These are phyloP conservation scores for Aquilaria agallochum DNA, from an alignment of 441 rosid genomes.

Conservation along the genomic window DNA sequence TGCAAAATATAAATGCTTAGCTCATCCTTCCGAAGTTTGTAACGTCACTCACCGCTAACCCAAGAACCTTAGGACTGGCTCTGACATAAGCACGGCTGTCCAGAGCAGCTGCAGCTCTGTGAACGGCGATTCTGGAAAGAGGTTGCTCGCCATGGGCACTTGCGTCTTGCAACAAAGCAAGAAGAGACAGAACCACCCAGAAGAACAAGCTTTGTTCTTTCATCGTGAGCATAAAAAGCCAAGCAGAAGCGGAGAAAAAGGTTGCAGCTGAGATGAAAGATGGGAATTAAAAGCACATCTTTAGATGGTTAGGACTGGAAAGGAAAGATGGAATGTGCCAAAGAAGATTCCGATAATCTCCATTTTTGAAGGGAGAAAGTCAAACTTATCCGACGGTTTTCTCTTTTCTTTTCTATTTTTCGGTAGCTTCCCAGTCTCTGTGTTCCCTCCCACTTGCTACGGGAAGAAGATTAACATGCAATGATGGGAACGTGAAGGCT, in stretches of 20 bases:
- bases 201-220: slow-evolving; percentile 24
- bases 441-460: no score
- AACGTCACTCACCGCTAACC: slow-evolving; percentile 37
- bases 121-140: slow-evolving; percentile 57
- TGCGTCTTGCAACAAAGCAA: slow-evolving; percentile 35
- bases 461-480: no score
- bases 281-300: not conserved
- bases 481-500: no score
- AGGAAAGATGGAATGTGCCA: slow-evolving; percentile 4
- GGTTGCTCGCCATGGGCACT: slow-evolving; percentile 62
- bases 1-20: no score
- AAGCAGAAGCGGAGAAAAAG: not conserved
- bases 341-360: slow-evolving; percentile 6
- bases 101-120: slow-evolving; percentile 34
- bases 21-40: no score
- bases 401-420: no score
- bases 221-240: slow-evolving; percentile 15
- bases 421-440: no score
- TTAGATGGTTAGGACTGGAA: not conserved
- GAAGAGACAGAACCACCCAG: slow-evolving; percentile 25
- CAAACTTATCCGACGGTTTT: not conserved
- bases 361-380: not conserved
- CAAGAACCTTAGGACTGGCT: slow-evolving; percentile 63
- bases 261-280: not conserved
- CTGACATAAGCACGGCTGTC: slow-evolving; percentile 39